These are phyloP conservation scores for Bipolaris gigantea DNA, from an alignment of 2,329 filamentous ascomycete species.

Conservation along the genomic window DNA sequence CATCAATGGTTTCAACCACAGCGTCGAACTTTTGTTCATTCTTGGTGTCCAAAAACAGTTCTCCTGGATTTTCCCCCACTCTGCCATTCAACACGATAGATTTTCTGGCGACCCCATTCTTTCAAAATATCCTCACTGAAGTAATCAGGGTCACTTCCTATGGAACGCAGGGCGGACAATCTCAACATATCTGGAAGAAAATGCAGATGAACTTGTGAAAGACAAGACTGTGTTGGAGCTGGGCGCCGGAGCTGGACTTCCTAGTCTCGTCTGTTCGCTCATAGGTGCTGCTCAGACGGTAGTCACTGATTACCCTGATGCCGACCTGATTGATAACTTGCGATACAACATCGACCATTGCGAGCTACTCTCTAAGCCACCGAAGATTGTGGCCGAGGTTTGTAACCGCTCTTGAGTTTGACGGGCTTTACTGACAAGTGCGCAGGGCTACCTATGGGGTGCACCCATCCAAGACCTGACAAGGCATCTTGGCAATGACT, in stretches of 20 bases:
- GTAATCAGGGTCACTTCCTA: constrained; percentile 69
- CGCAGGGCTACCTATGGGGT: constrained; percentile 82
- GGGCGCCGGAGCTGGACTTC: constrained; percentile 84
- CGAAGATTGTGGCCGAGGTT: constrained; percentile 45
- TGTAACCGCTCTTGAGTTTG: constrained; percentile 5
- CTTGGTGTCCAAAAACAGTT: background rate
- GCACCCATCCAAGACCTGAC: constrained; percentile 62
- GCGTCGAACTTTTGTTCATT: constrained; percentile 1
- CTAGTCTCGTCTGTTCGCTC: constrained; percentile 74
- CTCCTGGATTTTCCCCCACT: background rate
- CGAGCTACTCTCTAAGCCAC: constrained; percentile 45
- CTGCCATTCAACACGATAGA: background rate
- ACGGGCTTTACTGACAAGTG: constrained; percentile 10
- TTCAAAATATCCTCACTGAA: constrained; percentile 19
- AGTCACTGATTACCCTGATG: constrained; percentile 86
- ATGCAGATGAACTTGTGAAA: constrained; percentile 62
- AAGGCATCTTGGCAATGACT: constrained; percentile 54
- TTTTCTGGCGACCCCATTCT: background rate
- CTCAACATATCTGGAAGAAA: constrained; percentile 74
- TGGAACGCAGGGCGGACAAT: constrained; percentile 88
- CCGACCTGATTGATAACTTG: constrained; percentile 79
- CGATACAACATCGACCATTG: constrained; percentile 70
- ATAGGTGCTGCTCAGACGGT: constrained; percentile 69
- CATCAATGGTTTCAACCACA: background rate
- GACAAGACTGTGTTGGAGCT: constrained; percentile 80